These are phyloP conservation scores for Periglandula ipomoeae DNA, from an alignment of 2,329 filamentous ascomycete species.

Conservation along the genomic window DNA sequence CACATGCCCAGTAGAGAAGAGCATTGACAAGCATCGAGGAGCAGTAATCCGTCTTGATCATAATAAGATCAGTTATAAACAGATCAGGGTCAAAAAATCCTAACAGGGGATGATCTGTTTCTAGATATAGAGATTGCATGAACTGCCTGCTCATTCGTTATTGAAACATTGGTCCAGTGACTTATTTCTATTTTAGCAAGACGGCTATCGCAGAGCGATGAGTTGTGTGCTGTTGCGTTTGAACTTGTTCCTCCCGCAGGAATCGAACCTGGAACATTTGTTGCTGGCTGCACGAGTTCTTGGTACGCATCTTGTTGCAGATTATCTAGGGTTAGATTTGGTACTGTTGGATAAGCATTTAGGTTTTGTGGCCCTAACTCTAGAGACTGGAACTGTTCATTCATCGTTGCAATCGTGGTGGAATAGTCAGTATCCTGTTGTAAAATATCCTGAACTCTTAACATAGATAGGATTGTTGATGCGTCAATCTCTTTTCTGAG, in stretches of 20 bases:
- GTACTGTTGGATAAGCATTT: conserved; percentile 1
- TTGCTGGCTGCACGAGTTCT: background rate
- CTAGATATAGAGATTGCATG: conserved; percentile 26
- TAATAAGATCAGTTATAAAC: conserved; percentile 25
- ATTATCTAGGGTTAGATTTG: background rate
- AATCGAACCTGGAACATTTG: background rate
- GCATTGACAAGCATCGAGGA: conserved; percentile 24
- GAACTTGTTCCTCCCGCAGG: background rate
- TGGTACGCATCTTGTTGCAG: background rate
- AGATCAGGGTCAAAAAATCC: conserved; percentile 25
- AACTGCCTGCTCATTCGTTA: conserved; percentile 21
- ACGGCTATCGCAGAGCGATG: conserved; percentile 15
- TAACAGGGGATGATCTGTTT: conserved; percentile 29
- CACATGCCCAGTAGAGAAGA: conserved; percentile 24
- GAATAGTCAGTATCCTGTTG: background rate
- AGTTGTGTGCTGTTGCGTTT: background rate
- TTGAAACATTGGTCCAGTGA: conserved; percentile 25
- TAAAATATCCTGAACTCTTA: conserved; percentile 8
- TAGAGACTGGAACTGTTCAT: background rate
- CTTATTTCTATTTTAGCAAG: conserved; percentile 19
- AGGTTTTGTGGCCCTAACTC: conserved; percentile 5
- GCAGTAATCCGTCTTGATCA: conserved; percentile 15
- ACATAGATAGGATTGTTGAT: conserved; percentile 12
- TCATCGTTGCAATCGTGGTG: background rate
- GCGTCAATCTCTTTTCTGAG: conserved; percentile 16